Evolutionary conservation across 768 basidiomycete species (phyloP).

Genomic region (Psilocybe cyanescens): DNA sequence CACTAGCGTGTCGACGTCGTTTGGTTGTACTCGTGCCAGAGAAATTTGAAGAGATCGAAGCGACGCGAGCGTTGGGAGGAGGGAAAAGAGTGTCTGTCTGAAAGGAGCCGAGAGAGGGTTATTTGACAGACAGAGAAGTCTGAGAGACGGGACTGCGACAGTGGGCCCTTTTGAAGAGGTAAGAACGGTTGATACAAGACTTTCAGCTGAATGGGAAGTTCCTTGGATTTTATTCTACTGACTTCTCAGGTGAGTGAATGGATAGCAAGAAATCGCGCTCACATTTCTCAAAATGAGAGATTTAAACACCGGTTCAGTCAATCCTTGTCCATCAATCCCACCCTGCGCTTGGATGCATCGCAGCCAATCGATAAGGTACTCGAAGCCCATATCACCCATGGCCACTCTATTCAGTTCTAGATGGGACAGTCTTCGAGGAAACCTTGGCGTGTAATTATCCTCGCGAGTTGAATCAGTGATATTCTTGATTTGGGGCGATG

Average conservation of each 20-base stretch:
- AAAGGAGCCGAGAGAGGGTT: conserved; percentile 22
- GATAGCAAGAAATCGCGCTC: background rate
- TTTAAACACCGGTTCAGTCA: background rate
- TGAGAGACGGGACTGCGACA: conserved; percentile 2
- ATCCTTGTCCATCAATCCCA: background rate
- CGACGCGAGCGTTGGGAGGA: conserved; percentile 11
- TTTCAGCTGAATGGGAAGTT: conserved; percentile 12
- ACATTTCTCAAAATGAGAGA: conserved; percentile 12
- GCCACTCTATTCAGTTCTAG: conserved; percentile 15
- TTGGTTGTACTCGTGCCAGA: conserved; percentile 13
- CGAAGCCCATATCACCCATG: conserved; percentile 19
- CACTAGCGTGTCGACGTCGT: conserved; percentile 12
- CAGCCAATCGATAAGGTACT: conserved; percentile 17
- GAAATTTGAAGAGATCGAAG: conserved; percentile 14
- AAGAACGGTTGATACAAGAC: conserved; percentile 10
- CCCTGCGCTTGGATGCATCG: conserved; percentile 6
- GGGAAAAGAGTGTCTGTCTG: conserved; percentile 14
- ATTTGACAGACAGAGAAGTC: conserved; percentile 15
- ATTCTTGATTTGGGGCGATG: background rate
- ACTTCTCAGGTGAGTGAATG: background rate
- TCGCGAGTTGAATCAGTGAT: background rate
- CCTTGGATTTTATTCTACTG: conserved; percentile 20
- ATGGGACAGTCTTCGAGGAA: conserved; percentile 11
- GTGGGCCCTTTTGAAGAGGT: no score
- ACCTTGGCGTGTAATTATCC: background rate